Evolutionary conservation across 2,329 filamentous ascomycete species (phyloP).

Genomic region (Fonsecaea pugnacius): DNA sequence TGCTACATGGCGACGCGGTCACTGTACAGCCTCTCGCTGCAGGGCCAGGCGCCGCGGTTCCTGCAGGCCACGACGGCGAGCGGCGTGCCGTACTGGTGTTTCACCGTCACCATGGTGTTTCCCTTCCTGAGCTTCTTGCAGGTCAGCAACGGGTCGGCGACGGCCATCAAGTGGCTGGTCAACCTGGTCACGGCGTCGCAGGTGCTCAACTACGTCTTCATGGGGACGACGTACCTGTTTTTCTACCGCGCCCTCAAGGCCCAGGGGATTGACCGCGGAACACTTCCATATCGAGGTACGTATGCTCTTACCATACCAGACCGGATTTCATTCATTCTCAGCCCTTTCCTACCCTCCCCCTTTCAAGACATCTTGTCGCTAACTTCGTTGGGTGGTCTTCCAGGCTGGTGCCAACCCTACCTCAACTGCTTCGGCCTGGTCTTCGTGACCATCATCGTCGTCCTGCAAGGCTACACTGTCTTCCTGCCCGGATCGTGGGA

Average conservation of each 20-base stretch:
- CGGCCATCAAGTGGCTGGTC: conserved; percentile 59
- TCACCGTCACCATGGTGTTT: conserved; percentile 65
- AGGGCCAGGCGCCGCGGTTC: conserved; percentile 57
- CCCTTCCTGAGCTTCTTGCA: conserved; percentile 74
- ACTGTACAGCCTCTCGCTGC: conserved; percentile 59
- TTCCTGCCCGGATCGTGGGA: conserved; percentile 52
- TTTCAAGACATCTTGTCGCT: not conserved
- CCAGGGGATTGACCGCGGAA: conserved; percentile 69
- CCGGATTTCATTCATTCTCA: too few species aligned
- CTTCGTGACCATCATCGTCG: conserved; percentile 67
- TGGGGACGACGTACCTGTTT: conserved; percentile 69
- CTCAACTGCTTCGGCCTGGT: conserved; percentile 55
- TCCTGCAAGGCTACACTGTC: conserved; percentile 64
- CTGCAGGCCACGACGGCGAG: conserved; percentile 56
- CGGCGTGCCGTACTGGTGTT: conserved; percentile 73
- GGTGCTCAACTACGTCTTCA: conserved; percentile 67
- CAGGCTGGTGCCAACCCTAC: conserved; percentile 64
- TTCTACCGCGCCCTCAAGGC: conserved; percentile 69
- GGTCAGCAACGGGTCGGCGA: conserved; percentile 64
- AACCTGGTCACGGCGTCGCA: conserved; percentile 52
- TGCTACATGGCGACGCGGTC: conserved; percentile 67
- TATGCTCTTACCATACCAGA: conserved; percentile 48
- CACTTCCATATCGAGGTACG: conserved; percentile 67
- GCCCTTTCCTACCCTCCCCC: conserved; percentile 39
- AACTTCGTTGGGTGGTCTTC: too few species aligned